These are phyloP conservation scores for Pichia inconspicua DNA, from an alignment of 1,139 yeast genomes.

Conservation along the genomic window DNA sequence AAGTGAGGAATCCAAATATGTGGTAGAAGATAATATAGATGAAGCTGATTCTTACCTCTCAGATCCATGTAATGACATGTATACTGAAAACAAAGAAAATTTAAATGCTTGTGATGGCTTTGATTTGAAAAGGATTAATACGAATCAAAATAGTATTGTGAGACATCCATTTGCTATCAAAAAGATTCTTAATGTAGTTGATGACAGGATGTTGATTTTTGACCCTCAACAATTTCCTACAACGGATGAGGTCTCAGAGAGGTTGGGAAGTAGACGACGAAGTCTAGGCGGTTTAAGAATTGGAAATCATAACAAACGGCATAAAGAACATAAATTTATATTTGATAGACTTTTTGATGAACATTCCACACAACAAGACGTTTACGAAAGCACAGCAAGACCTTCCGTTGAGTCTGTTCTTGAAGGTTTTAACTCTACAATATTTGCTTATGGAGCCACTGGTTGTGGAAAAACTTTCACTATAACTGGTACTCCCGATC, in stretches of 20 bases:
- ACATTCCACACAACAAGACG: slow-evolving; percentile 54
- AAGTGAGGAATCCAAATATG: slow-evolving; percentile 39
- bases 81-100: neutral
- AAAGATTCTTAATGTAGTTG: slow-evolving; percentile 73
- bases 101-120: neutral
- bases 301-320: slow-evolving; percentile 35
- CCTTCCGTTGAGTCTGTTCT: slow-evolving; percentile 69
- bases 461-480: slow-evolving; percentile 98
- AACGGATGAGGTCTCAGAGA: neutral
- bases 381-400: slow-evolving; percentile 57
- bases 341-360: slow-evolving; percentile 76
- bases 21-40: slow-evolving; percentile 3
- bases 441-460: slow-evolving; percentile 96
- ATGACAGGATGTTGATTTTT: slow-evolving; percentile 80
- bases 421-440: slow-evolving; percentile 84
- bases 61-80: neutral
- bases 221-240: slow-evolving; percentile 61
- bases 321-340: slow-evolving; percentile 71
- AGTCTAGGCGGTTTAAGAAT: slow-evolving; percentile 3
- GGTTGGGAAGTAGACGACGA: slow-evolving; percentile 19
- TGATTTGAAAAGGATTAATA: neutral
- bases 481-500: slow-evolving; percentile 62
- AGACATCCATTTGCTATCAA: slow-evolving; percentile 33
- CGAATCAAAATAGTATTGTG: neutral
- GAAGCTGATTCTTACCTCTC: neutral